These are phyloP conservation scores for Zostera marina DNA, from an alignment of 116 monocot genomes.

Conservation along the genomic window DNA sequence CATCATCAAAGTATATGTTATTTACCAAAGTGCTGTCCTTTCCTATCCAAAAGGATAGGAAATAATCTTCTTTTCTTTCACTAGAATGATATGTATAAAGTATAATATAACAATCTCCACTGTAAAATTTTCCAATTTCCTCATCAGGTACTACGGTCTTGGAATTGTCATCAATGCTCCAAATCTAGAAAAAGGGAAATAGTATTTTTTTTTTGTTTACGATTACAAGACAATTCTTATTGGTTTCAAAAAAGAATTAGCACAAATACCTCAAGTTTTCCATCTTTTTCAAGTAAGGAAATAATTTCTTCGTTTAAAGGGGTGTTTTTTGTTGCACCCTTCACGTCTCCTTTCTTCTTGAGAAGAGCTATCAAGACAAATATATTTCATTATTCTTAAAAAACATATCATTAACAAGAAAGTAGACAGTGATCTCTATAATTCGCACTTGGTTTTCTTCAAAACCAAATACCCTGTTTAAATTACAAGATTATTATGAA, in stretches of 20 bases:
- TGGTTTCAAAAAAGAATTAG: too few species aligned
- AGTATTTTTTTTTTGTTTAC: background rate
- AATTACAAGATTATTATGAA: background rate
- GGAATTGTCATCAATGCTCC: constrained; percentile 71
- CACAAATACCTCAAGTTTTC: constrained; percentile 65
- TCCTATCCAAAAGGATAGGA: constrained; percentile 78
- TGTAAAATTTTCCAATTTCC: constrained; percentile 87
- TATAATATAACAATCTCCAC: constrained; percentile 92
- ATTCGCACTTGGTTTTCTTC: background rate
- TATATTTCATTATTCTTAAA: background rate
- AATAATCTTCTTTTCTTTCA: constrained; percentile 91
- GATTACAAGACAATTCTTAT: too few species aligned
- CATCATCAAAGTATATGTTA: background rate
- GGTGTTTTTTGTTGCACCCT: constrained; percentile 52
- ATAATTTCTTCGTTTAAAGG: constrained; percentile 70
- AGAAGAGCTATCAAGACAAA: constrained; percentile 39
- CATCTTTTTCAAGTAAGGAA: constrained; percentile 63
- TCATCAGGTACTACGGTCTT: constrained; percentile 60
- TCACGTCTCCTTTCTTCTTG: constrained; percentile 91
- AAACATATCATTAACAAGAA: background rate
- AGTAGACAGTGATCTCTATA: too few species aligned
- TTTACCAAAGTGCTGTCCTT: constrained; percentile 80
- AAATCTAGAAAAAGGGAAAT: constrained; percentile 40
- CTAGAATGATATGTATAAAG: constrained; percentile 87
- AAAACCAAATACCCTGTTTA: background rate